Evolutionary conservation across 2,329 filamentous ascomycete genomes (phyloP).

Genomic region (Zalaria sp.): DNA sequence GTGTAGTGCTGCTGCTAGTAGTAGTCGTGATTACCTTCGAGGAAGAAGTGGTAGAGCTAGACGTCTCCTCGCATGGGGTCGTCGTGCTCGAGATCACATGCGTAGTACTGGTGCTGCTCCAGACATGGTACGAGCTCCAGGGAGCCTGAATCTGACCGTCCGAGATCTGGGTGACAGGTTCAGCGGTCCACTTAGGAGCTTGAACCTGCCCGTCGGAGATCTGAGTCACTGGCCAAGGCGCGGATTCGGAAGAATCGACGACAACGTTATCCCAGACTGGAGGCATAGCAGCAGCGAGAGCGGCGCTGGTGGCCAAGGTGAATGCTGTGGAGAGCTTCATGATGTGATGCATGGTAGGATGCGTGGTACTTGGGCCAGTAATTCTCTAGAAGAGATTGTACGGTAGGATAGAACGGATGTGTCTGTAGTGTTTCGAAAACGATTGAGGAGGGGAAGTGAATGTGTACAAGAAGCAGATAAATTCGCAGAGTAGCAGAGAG

Average conservation of each 20-base stretch:
- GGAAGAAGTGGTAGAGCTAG: no score
- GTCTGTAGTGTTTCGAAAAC: background rate
- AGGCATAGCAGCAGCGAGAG: background rate
- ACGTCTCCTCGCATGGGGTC: background rate
- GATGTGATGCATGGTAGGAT: background rate
- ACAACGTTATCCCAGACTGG: background rate
- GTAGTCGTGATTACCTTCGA: no score
- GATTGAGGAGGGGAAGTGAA: background rate
- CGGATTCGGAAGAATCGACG: no score
- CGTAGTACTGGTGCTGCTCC: no score
- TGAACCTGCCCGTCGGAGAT: slow-evolving; percentile 16
- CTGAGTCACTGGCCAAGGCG: slow-evolving; percentile 9
- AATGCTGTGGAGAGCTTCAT: background rate
- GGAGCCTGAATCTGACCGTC: slow-evolving; percentile 10
- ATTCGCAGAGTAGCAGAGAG: background rate
- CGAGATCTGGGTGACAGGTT: slow-evolving; percentile 11
- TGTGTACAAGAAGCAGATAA: background rate
- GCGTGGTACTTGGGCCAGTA: background rate
- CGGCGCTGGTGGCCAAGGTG: background rate
- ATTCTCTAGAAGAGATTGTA: background rate
- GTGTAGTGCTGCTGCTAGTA: background rate
- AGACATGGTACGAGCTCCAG: no score
- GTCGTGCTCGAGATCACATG: no score
- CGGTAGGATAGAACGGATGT: background rate
- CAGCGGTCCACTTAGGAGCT: slow-evolving; percentile 1